Conservation (phyloP, 176 grass and related monocot species). For the Eragrostis curvula region DNA sequence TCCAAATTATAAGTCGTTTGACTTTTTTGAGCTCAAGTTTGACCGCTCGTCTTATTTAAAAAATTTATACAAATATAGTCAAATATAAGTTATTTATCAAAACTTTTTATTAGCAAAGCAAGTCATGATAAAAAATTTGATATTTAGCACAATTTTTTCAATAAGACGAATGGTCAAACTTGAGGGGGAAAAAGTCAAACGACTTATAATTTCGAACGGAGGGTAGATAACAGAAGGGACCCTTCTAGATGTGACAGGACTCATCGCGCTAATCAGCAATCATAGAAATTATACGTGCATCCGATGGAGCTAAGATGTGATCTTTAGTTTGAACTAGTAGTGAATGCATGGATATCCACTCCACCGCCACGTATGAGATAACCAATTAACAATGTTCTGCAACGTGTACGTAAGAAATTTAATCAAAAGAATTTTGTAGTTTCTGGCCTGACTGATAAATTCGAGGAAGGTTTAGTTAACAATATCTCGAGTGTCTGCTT, state of each 20-base stretch:
- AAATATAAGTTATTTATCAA: no score
- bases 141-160: no score
- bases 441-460: neutral
- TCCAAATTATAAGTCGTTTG: no score
- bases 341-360: constrained; percentile 14
- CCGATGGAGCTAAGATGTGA: neutral
- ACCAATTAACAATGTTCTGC: neutral
- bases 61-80: no score
- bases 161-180: no score
- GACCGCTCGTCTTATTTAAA: no score
- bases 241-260: constrained; percentile 13
- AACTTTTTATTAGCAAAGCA: no score
- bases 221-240: no score
- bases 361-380: neutral
- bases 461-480: neutral
- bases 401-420: neutral
- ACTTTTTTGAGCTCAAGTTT: no score
- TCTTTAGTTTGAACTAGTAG: neutral
- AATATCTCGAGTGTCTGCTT: constrained; percentile 41
- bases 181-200: no score
- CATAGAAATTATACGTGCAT: neutral
- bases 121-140: no score
- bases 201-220: no score
- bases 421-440: neutral
- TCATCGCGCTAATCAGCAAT: constrained; percentile 17